These are phyloP conservation scores for Houttuynia cordata DNA, from an alignment of 164 flowering plant genomes.

Conservation along the genomic window DNA sequence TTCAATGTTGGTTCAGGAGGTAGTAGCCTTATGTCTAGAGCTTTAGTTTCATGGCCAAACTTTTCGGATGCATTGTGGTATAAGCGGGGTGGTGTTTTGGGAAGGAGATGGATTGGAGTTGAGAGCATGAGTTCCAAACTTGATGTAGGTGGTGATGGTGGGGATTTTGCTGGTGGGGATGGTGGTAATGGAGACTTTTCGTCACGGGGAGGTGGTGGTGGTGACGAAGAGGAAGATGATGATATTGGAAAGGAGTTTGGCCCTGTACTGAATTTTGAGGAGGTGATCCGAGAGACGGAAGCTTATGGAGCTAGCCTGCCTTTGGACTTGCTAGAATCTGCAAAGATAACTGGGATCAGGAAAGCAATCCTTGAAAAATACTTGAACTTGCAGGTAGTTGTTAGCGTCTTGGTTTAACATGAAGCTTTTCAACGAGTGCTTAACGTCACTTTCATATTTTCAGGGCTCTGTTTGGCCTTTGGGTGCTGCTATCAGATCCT, in stretches of 20 bases:
- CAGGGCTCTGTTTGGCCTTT: constrained; percentile 62
- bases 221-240: constrained; percentile 26
- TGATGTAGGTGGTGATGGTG: constrained; percentile 13
- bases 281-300: constrained; percentile 47
- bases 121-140: too few species aligned
- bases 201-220: constrained; percentile 37
- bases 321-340: constrained; percentile 67
- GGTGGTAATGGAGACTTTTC: constrained; percentile 37
- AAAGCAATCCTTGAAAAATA: constrained; percentile 42
- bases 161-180: constrained; percentile 14
- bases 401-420: neutral
- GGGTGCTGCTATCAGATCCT: constrained; percentile 46
- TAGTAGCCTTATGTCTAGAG: too few species aligned
- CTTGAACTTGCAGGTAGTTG: constrained; percentile 62
- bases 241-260: constrained; percentile 61
- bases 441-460: neutral
- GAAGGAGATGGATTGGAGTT: too few species aligned
- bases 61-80: too few species aligned
- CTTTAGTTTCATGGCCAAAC: too few species aligned
- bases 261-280: constrained; percentile 50
- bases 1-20: too few species aligned
- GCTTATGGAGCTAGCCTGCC: constrained; percentile 49
- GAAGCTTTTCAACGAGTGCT: too few species aligned
- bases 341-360: constrained; percentile 48
- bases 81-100: too few species aligned